A percentile compares a stretch with the other conserved stretches of the same genome.
Evolutionary conservation across 2,329 filamentous ascomycete species (phyloP).

Genomic region (Exserohilum rostratum): DNA sequence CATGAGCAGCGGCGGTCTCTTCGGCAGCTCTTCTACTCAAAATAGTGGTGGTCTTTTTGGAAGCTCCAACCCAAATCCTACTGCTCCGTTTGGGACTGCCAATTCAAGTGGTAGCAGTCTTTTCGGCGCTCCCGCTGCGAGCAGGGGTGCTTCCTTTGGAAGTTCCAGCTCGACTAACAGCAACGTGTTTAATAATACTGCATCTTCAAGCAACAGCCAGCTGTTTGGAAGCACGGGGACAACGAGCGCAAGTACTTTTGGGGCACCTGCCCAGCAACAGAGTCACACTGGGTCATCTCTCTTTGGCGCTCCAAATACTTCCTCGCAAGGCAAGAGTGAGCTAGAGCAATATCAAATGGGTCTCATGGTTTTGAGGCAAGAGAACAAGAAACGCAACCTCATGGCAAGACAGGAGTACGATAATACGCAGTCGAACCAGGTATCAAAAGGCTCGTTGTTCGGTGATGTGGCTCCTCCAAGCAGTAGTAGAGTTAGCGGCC

Average conservation of each 20-base stretch:
- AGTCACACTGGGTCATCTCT: not conserved
- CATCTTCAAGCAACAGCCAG: not conserved
- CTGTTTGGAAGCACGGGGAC: not conserved
- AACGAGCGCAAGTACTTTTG: not conserved
- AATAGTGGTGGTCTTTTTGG: not conserved
- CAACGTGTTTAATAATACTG: too few relatives aligned
- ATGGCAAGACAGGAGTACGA: not conserved
- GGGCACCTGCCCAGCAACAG: not conserved
- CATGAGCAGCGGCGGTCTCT: not conserved
- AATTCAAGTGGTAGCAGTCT: not conserved
- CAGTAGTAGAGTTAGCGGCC: not conserved
- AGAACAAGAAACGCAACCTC: slow-evolving; percentile 58
- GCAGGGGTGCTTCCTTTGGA: not conserved
- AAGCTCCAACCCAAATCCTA: not conserved
- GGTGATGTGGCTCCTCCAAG: too few relatives aligned
- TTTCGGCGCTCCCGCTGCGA: not conserved
- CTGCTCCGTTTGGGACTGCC: not conserved
- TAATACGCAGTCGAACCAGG: not conserved
- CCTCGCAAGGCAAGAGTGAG: not conserved
- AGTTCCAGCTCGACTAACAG: too few relatives aligned
- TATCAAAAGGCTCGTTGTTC: too few relatives aligned
- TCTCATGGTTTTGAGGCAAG: slow-evolving; percentile 80
- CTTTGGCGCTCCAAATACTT: not conserved
- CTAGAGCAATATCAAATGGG: slow-evolving; percentile 86
- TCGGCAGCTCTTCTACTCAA: not conserved